These are phyloP conservation scores for Alternaria triticimaculans DNA, from an alignment of 2,329 filamentous ascomycete genomes.

Conservation along the genomic window DNA sequence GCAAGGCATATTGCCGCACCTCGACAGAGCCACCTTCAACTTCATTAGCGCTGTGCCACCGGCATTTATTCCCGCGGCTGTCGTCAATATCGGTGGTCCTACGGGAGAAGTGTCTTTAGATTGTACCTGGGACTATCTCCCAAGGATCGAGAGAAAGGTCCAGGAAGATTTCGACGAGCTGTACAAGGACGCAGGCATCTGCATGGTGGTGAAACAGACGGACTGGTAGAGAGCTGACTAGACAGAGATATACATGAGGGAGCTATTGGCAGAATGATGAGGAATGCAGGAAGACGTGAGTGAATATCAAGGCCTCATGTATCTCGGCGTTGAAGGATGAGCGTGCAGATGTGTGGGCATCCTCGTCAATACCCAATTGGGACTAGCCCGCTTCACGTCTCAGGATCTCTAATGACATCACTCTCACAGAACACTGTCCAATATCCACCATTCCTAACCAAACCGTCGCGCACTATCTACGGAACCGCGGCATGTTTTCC, in stretches of 20 bases:
- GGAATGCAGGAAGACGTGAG: too few relatives aligned
- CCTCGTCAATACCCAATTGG: background rate
- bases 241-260: background rate
- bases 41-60: background rate
- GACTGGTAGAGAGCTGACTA: background rate
- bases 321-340: too few relatives aligned
- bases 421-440: background rate
- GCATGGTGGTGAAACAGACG: background rate
- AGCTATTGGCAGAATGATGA: accelerated
- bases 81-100: background rate
- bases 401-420: conserved; percentile 3
- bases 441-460: background rate
- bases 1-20: background rate
- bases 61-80: background rate
- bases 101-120: background rate
- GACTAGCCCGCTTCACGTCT: background rate
- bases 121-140: background rate
- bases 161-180: background rate
- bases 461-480: background rate
- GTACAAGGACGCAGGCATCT: background rate
- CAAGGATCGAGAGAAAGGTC: background rate
- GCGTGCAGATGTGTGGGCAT: too few relatives aligned
- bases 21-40: background rate
- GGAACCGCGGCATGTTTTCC: background rate
- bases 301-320: too few relatives aligned